phyloP scores from a whole-genome alignment of 169 alveolate species.

The Eimeria acervulina region DNA sequence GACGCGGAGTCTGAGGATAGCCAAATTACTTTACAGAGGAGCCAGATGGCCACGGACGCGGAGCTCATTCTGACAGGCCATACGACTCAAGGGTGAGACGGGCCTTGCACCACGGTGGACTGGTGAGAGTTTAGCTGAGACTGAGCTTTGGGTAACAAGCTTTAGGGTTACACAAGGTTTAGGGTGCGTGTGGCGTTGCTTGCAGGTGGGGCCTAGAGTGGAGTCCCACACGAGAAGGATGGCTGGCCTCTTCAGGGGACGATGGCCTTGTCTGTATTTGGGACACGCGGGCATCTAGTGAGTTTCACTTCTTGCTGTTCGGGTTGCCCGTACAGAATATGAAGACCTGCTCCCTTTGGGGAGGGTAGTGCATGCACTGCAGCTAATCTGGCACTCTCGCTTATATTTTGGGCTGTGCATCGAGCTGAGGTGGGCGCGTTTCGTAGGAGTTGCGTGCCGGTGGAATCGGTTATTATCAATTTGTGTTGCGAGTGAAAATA shows the following conservation, averaged over 20 bases:
- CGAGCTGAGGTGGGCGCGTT: neutral
- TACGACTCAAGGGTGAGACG: conserved; percentile 78
- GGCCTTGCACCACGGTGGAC: neutral
- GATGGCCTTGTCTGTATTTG: conserved; percentile 84
- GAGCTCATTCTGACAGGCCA: conserved; percentile 76
- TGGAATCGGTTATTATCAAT: neutral
- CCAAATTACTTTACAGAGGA: conserved; percentile 18
- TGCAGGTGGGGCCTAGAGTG: conserved; percentile 85
- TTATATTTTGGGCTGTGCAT: neutral
- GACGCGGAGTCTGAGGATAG: conserved; percentile 36
- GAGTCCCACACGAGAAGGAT: conserved; percentile 73
- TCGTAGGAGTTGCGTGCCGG: neutral
- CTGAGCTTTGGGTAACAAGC: neutral
- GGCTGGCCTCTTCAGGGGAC: conserved; percentile 85
- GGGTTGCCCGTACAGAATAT: neutral
- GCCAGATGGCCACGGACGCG: conserved; percentile 76
- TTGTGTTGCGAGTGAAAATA: neutral
- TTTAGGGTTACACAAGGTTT: neutral
- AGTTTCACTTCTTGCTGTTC: neutral
- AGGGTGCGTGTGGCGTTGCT: conserved; percentile 85
- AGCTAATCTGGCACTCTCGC: neutral
- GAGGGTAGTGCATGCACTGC: neutral
- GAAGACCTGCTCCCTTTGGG: neutral
- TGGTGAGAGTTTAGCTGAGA: neutral
- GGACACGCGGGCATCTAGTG: conserved; percentile 77